phyloP scores from a whole-genome alignment of 2,329 filamentous ascomycete genomes.

The Parascedosporium putredinis region DNA sequence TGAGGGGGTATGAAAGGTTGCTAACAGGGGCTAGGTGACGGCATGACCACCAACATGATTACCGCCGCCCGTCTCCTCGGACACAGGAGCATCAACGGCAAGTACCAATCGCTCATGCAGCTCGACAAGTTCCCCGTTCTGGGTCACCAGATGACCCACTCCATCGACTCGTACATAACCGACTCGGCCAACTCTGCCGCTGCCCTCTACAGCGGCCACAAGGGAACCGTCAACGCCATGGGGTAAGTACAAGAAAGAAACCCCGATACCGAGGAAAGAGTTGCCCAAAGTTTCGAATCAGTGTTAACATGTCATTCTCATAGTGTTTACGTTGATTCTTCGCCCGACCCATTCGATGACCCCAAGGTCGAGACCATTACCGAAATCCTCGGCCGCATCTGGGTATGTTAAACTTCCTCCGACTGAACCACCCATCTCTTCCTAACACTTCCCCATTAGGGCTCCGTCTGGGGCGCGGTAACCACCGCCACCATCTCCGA shows the following conservation, averaged over 20 bases:
- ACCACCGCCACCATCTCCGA: conserved; percentile 75
- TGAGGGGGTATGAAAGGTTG: no score
- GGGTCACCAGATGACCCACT: conserved; percentile 84
- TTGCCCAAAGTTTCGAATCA: no score
- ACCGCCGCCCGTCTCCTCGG: conserved; percentile 70
- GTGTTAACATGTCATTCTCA: no score
- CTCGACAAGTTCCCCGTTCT: conserved; percentile 79
- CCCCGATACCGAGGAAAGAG: conserved; percentile 65
- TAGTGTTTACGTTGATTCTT: conserved; percentile 67
- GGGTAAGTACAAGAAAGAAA: conserved; percentile 73
- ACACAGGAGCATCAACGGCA: conserved; percentile 76
- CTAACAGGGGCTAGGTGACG: conserved; percentile 25
- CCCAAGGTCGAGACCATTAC: conserved; percentile 80
- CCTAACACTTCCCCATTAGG: conserved; percentile 20
- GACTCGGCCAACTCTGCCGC: conserved; percentile 80
- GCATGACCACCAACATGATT: conserved; percentile 67
- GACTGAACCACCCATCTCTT: background rate
- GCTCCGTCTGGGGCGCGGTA: conserved; percentile 53
- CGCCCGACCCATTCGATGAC: conserved; percentile 63
- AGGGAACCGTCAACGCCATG: conserved; percentile 72
- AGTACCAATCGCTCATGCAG: conserved; percentile 64
- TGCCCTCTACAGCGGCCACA: conserved; percentile 73
- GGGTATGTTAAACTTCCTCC: conserved; percentile 39
- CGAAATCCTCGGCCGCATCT: conserved; percentile 63
- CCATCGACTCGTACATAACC: conserved; percentile 75